These are phyloP conservation scores for Ligustrum vulgare DNA, from an alignment of 257 asterid species.

Conservation along the genomic window DNA sequence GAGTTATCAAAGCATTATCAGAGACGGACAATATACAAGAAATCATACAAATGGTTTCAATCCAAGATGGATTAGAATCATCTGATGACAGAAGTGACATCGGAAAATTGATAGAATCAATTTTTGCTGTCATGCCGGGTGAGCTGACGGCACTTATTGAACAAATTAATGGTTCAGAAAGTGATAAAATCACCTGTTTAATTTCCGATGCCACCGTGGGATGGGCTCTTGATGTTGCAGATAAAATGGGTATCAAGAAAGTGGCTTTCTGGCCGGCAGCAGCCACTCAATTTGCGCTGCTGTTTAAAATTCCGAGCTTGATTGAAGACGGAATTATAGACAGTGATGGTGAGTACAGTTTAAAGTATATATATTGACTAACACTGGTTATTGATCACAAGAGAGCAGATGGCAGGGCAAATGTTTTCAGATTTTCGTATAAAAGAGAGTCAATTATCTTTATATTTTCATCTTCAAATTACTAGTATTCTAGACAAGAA, in stretches of 20 bases:
- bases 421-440: too few relatives aligned
- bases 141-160: slow-evolving; percentile 2
- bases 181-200: slow-evolving; percentile 4
- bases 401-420: too few relatives aligned
- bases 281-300: not conserved
- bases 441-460: too few relatives aligned
- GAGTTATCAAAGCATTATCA: not conserved
- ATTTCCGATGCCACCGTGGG: slow-evolving; percentile 16
- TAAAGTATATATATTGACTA: too few relatives aligned
- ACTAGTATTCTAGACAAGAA: too few relatives aligned
- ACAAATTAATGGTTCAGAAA: not conserved
- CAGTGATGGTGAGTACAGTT: not conserved
- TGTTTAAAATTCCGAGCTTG: not conserved
- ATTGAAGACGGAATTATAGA: slow-evolving; percentile 21
- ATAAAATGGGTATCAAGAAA: slow-evolving; percentile 5
- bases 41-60: slow-evolving; percentile 2
- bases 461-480: too few relatives aligned
- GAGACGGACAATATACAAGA: not conserved
- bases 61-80: slow-evolving; percentile 14
- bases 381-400: too few relatives aligned
- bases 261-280: slow-evolving; percentile 10
- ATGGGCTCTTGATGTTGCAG: slow-evolving; percentile 15
- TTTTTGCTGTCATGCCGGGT: slow-evolving; percentile 8
- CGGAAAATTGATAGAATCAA: not conserved
- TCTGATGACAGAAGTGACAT: slow-evolving; percentile 15